phyloP scores from a whole-genome alignment of 2,329 filamentous ascomycete genomes.

The Fusarium stilboides region DNA sequence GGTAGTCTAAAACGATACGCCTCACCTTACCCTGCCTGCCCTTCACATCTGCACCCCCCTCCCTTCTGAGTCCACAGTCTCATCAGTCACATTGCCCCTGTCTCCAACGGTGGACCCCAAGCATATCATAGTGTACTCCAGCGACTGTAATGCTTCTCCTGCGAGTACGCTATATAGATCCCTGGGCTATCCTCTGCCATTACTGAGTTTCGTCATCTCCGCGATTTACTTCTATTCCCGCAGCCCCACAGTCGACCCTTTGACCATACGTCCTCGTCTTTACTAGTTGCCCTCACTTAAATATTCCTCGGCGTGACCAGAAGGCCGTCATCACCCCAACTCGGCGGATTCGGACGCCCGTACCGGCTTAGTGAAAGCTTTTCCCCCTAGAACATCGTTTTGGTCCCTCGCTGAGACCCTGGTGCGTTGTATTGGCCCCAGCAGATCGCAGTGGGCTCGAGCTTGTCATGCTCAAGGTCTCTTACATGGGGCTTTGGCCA shows the following conservation, averaged over 20 bases:
- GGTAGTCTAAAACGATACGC: conserved; percentile 45
- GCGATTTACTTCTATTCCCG: conserved; percentile 43
- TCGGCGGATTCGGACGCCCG: conserved; percentile 47
- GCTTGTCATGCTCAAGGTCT: conserved; percentile 58
- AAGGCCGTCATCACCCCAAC: conserved; percentile 46
- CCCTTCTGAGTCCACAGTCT: conserved; percentile 32
- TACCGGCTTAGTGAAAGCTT: conserved; percentile 43
- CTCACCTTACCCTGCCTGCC: conserved; percentile 45
- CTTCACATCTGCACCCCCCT: conserved; percentile 43
- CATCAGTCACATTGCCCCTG: conserved; percentile 47
- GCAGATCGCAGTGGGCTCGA: conserved; percentile 59
- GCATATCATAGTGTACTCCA: conserved; percentile 38
- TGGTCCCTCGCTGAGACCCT: conserved; percentile 56
- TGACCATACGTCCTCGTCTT: conserved; percentile 26
- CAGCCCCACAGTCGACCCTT: conserved; percentile 38
- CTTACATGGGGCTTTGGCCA: conserved; percentile 55
- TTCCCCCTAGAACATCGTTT: conserved; percentile 29
- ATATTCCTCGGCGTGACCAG: conserved; percentile 45
- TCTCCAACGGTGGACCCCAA: conserved; percentile 40
- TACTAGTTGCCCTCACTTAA: conserved; percentile 43
- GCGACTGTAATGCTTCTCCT: conserved; percentile 40
- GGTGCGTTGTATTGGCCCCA: conserved; percentile 58
- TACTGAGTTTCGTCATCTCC: conserved; percentile 48
- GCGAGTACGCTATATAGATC: conserved; percentile 48
- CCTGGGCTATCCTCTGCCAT: conserved; percentile 41